Evolutionary conservation across 1,139 yeast genomes (phyloP).

Genomic region (Ogataea hybrid): DNA sequence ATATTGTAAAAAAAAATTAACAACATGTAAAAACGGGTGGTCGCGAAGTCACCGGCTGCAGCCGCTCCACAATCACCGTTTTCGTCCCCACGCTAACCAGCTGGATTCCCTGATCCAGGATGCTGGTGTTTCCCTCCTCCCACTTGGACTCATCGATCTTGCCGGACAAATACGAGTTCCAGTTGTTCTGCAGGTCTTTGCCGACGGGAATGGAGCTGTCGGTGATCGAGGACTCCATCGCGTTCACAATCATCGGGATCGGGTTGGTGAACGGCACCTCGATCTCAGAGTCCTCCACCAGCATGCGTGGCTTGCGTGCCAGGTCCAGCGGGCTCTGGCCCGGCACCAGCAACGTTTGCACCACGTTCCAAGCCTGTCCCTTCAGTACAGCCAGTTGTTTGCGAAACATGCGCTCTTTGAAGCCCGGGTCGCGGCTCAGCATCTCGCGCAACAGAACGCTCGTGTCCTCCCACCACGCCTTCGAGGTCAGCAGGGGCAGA

Average conservation of each 20-base stretch:
- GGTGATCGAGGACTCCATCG: constrained; percentile 30
- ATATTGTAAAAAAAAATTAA: constrained; percentile 34
- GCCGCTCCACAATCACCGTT: constrained; percentile 58
- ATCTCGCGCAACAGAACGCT: constrained; percentile 45
- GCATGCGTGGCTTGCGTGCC: constrained; percentile 54
- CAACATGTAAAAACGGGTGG: constrained; percentile 78
- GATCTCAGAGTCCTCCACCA: constrained; percentile 63
- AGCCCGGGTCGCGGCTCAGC: constrained; percentile 58
- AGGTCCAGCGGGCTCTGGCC: constrained; percentile 70
- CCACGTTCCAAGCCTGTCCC: constrained; percentile 79
- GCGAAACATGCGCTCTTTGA: constrained; percentile 64
- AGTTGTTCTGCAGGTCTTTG: constrained; percentile 26
- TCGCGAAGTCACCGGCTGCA: constrained; percentile 53
- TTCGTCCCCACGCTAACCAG: constrained; percentile 30
- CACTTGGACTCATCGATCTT: constrained; percentile 26
- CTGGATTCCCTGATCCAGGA: constrained; percentile 13
- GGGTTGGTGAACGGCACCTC: constrained; percentile 50
- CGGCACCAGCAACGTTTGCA: constrained; percentile 56
- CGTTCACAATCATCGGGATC: constrained; percentile 32
- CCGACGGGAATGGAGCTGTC: constrained; percentile 3
- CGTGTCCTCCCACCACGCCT: constrained; percentile 71
- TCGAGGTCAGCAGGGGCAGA: constrained; percentile 57
- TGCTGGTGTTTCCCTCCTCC: constrained; percentile 12
- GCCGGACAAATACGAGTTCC: constrained; percentile 32
- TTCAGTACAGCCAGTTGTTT: constrained; percentile 70